Base-by-base conservation (phyloP, 139 green algal genomes). In the Eudorina sp. region DNA sequence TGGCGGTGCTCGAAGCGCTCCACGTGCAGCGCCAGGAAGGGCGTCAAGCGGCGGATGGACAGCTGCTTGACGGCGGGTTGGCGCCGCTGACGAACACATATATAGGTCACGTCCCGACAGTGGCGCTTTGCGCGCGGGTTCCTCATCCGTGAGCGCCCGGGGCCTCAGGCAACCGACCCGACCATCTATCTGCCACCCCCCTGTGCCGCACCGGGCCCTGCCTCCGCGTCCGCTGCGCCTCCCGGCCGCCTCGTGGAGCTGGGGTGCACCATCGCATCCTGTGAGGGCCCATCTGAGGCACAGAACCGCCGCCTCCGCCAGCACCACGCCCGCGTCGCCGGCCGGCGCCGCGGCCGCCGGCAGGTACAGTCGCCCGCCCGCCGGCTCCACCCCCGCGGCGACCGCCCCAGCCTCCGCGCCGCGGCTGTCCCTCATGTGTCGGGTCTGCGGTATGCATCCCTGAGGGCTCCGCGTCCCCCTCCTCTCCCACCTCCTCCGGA, bases 1-100 rank as follows among this genome's bases (percentile, higher is more conserved):
- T 72, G 34, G 21, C 74, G 77, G 72, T 97, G 94, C 92, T 99
- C 95, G 89, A 99, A 99, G 43, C 97, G 92, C 91, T 99, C 99
- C 41, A 97, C 86, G 89, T 99, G 97, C 43, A 99, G 84, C 60
- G 92, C 94, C 82, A 99, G 94, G 62, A 99, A 90, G 9, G 95
- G 95, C 8, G 97, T 96, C 84, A 99, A 93, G 21, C 90, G 92
- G 19, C 92, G 82, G 36, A 99, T 86, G 31, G 93, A 96, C 91
- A 99, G 90, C 96, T 99, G 97, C 94, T 99, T 99, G 34, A 94
- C 25, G 0, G 95, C 94, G 0, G 46, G 86, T 73, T 83, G 90
- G 29, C 58, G 62, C 9, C 83, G 43, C 51, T 70, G 23, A 70
- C 94, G 97, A 31, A n/a, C n/a, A n/a, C n/a, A n/a, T n/a, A n/a